A percentile compares a stretch with the other conserved stretches of the same genome.
These are phyloP conservation scores for Debaryomyces robertsiae DNA, from an alignment of 1,139 yeast genomes.

Conservation along the genomic window DNA sequence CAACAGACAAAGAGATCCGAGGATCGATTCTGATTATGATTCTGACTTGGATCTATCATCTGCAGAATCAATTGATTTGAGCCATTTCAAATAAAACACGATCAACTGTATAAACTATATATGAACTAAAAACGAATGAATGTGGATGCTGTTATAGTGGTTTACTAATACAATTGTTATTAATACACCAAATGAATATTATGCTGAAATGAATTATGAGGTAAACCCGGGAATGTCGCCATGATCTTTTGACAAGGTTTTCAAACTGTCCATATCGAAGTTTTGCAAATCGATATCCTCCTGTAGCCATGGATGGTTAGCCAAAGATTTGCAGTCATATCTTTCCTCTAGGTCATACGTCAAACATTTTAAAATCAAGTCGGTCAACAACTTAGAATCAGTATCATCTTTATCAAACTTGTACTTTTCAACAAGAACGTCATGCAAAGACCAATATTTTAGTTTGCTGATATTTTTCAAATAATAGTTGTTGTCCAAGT, in stretches of 20 bases:
- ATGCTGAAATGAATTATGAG: slow-evolving; percentile 1
- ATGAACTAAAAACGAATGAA: background rate
- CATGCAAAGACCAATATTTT: slow-evolving; percentile 68
- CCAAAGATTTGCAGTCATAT: slow-evolving; percentile 43
- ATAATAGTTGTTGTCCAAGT: slow-evolving; percentile 38
- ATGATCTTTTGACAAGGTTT: slow-evolving; percentile 19
- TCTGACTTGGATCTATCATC: slow-evolving; percentile 28
- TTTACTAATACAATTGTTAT: too few relatives aligned
- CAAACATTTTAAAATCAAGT: slow-evolving; percentile 44
- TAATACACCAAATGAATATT: too few relatives aligned
- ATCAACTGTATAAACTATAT: slow-evolving; percentile 1
- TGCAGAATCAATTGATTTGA: slow-evolving; percentile 11
- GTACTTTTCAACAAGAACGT: slow-evolving; percentile 65
- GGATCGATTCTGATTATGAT: slow-evolving; percentile 32
- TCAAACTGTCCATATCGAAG: slow-evolving; percentile 10
- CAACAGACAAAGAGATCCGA: slow-evolving; percentile 20
- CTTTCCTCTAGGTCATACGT: slow-evolving; percentile 36
- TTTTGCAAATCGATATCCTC: slow-evolving; percentile 23
- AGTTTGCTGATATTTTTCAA: slow-evolving; percentile 62
- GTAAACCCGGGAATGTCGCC: slow-evolving; percentile 33
- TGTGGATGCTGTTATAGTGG: background rate
- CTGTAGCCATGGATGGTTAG: slow-evolving; percentile 46
- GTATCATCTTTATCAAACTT: slow-evolving; percentile 37
- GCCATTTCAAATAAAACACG: slow-evolving; percentile 1
- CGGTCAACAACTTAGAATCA: slow-evolving; percentile 33